Evolutionary conservation across 2,329 filamentous ascomycete species (phyloP), one percentile per base, ranked within the genome.

Genomic region (Diaporthe sp.): DNA sequence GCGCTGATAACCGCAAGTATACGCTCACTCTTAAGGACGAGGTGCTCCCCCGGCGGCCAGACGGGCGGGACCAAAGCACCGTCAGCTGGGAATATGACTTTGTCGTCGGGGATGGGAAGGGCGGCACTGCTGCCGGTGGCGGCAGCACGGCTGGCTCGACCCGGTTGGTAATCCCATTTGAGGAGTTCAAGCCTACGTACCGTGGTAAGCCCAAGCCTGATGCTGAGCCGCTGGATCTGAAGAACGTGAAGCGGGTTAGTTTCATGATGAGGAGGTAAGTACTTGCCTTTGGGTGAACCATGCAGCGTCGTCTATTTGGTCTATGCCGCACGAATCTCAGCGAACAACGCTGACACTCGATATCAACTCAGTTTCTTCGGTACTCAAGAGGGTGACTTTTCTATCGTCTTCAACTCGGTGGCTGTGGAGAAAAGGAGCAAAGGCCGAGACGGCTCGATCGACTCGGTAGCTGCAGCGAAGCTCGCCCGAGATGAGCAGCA

Each of bases 211-310:
- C 92, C 76, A 88, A 90, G 81, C 84, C 88, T 25, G 91, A 93
- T 83, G 90, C 90, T 0, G 82, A 87, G 74, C 87, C 89, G 7
- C 82, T 97, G 78, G 86, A 95, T 79, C 80, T 89, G 77, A 86
- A 86, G 65, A 85, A 86, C 58, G 86, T 97, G 53, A 93, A 90
- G 84, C 87, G 93, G 62, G 86, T 96, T 42, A 92, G 92, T 70
- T 87, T 97, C 76, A 96, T 97, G 94, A 94, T 94, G 88, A 86
- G 95, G 82, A 97, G 94, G 94, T 95, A 83, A 75, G 86, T 81
- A 5, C 28, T 65, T 17, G 67, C 60, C 22, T 15, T 22, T 22
- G 15, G 31, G 46, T 44, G 17, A 70, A 1, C 58, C 3, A n/a
- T 19, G 34, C 10, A 34, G 57, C 22, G n/a, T 25, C 58, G 53